Evolutionary conservation across 164 flowering plant species (phyloP).

Genomic region (Piper betle): DNA sequence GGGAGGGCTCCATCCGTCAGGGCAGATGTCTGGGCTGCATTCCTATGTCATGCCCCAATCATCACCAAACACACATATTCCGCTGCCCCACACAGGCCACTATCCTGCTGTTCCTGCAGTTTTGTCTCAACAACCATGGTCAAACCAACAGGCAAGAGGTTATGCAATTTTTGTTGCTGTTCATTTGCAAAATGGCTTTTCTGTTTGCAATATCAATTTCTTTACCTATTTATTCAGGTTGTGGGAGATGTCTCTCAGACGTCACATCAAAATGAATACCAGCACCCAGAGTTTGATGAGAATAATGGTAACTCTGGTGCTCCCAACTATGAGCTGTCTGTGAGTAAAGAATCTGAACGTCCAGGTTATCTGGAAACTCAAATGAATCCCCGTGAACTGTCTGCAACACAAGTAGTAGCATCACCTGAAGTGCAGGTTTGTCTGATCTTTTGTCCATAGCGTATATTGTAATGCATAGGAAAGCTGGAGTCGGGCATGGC

Average conservation of each 20-base stretch:
- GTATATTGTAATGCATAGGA: too few relatives aligned
- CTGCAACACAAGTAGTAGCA: constrained; percentile 25
- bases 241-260: constrained; percentile 32
- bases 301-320: constrained; percentile 23
- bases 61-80: constrained; percentile 25
- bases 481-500: neutral
- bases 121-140: constrained; percentile 63
- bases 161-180: neutral
- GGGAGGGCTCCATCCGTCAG: constrained; percentile 65
- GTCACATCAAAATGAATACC: constrained; percentile 29
- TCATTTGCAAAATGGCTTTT: neutral
- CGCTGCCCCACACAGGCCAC: constrained; percentile 51
- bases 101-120: constrained; percentile 42
- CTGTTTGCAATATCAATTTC: neutral
- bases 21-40: constrained; percentile 64
- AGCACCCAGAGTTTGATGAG: constrained; percentile 37
- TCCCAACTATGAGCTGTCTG: constrained; percentile 38
- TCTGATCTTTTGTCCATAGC: neutral
- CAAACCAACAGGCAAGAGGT: constrained; percentile 47
- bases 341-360: constrained; percentile 37
- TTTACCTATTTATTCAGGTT: constrained; percentile 21
- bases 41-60: constrained; percentile 76
- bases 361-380: constrained; percentile 36
- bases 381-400: constrained; percentile 27
- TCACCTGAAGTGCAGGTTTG: constrained; percentile 52